phyloP scores from a whole-genome alignment of 2,329 filamentous ascomycete genomes.

The Reticulascus tulasneorum region DNA sequence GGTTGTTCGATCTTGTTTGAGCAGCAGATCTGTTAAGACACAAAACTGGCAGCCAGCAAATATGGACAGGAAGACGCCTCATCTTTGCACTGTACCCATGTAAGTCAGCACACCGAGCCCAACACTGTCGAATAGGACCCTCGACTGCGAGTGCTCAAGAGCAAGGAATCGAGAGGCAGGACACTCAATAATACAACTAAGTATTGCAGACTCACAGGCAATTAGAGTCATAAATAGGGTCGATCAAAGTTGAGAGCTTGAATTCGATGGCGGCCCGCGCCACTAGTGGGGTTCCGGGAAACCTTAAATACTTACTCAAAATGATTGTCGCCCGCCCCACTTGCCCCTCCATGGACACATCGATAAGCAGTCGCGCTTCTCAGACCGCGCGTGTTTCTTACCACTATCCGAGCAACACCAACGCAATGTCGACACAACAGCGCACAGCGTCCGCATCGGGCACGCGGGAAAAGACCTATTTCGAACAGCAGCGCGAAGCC shows the following conservation, averaged over 20 bases:
- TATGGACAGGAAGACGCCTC: neutral
- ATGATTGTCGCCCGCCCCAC: neutral
- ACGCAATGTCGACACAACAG: slow-evolving; percentile 13
- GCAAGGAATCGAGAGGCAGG: too few species aligned
- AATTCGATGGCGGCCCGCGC: neutral
- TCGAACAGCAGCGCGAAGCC: slow-evolving; percentile 71
- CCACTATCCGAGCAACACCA: neutral
- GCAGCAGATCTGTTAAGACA: too few species aligned
- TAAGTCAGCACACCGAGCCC: neutral
- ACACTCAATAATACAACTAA: too few species aligned
- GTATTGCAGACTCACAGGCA: neutral
- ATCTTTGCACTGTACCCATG: neutral
- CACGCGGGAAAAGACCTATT: slow-evolving; percentile 55
- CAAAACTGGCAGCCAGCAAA: too few species aligned
- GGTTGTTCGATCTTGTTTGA: too few species aligned
- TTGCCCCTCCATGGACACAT: neutral
- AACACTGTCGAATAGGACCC: neutral
- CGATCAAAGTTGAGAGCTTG: neutral
- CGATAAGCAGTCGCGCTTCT: too few species aligned
- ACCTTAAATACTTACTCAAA: neutral
- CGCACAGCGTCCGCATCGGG: slow-evolving; percentile 13
- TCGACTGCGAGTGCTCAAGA: too few species aligned
- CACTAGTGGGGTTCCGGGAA: too few species aligned
- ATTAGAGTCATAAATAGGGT: neutral
- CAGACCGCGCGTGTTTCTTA: too few species aligned